A percentile compares a stretch with the other conserved stretches of the same genome.
phyloP scores from a whole-genome alignment of 345 rosid species.

The Lenwebbia sp. region DNA sequence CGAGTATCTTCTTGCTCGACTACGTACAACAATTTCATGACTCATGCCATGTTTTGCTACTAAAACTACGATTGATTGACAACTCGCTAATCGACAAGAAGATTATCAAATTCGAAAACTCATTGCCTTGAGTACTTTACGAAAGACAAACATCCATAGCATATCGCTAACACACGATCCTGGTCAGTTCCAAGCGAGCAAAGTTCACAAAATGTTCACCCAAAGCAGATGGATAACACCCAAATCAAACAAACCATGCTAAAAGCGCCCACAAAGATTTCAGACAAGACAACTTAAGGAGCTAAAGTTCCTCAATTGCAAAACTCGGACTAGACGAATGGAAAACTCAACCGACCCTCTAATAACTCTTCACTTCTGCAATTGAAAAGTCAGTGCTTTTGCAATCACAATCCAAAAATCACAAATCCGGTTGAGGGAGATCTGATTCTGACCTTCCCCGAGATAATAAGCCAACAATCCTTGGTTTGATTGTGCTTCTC shows the following conservation, averaged over 20 bases:
- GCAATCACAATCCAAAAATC: not conserved
- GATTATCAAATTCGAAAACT: not conserved
- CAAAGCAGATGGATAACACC: not conserved
- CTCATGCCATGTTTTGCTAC: not conserved
- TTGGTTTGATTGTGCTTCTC: slow-evolving; percentile 63
- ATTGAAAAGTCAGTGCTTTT: not conserved
- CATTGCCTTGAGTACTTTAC: not conserved
- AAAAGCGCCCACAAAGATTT: not conserved
- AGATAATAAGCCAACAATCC: slow-evolving; percentile 90
- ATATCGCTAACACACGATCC: not conserved
- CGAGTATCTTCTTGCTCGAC: not conserved
- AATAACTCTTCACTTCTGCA: not conserved
- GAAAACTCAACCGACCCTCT: not conserved
- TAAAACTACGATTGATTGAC: not conserved
- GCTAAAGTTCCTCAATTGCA: not conserved
- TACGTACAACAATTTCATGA: too few species aligned
- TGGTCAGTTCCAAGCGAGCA: not conserved
- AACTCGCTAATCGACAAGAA: not conserved
- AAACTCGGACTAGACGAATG: not conserved
- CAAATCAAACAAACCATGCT: not conserved
- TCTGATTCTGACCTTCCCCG: slow-evolving; percentile 73
- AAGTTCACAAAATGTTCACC: not conserved
- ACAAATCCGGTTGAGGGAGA: not conserved
- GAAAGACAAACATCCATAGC: not conserved
- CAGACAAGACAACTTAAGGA: not conserved